These are phyloP conservation scores for Asterochloris sp. DNA, from an alignment of 139 green algal genomes.

Conservation along the genomic window DNA sequence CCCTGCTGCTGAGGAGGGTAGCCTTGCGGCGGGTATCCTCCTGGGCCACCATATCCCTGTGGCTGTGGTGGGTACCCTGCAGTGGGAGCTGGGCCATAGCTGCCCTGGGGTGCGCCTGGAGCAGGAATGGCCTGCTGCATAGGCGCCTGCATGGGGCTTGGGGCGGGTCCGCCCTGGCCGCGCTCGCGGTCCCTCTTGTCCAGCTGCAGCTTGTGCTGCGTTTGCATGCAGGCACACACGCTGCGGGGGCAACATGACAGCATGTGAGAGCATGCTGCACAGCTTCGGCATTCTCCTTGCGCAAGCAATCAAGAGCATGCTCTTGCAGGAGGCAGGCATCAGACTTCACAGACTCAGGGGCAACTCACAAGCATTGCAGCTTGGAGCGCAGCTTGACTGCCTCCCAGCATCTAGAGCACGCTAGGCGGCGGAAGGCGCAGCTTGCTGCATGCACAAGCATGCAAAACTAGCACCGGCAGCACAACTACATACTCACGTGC, in stretches of 20 bases:
- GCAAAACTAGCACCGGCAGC: too few relatives aligned
- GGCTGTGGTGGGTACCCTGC: conserved; percentile 14
- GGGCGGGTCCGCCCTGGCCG: not conserved
- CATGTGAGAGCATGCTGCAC: too few relatives aligned
- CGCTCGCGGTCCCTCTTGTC: conserved; percentile 66
- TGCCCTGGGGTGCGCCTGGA: conserved; percentile 3
- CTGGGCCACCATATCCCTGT: not conserved
- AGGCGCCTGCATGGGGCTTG: conserved; percentile 19
- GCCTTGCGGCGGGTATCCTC: conserved; percentile 5
- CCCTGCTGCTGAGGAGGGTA: not conserved
- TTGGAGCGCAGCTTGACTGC: too few relatives aligned
- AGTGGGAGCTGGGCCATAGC: not conserved
- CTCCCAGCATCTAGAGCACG: too few relatives aligned
- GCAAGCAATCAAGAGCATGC: too few relatives aligned
- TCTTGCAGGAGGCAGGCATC: too few relatives aligned
- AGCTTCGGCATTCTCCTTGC: too few relatives aligned
- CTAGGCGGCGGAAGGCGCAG: too few relatives aligned
- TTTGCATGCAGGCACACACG: conserved; percentile 88
- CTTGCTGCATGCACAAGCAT: too few relatives aligned
- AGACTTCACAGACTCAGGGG: too few relatives aligned
- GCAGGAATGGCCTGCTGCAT: conserved; percentile 18
- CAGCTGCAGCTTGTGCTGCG: conserved; percentile 85
- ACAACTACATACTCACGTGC: conserved; percentile 50
- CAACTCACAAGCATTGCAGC: too few relatives aligned
- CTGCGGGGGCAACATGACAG: conserved; percentile 27